Evolutionary conservation across 805 yeast species (phyloP).

Genomic region (Kluyveromyces aestuarii): DNA sequence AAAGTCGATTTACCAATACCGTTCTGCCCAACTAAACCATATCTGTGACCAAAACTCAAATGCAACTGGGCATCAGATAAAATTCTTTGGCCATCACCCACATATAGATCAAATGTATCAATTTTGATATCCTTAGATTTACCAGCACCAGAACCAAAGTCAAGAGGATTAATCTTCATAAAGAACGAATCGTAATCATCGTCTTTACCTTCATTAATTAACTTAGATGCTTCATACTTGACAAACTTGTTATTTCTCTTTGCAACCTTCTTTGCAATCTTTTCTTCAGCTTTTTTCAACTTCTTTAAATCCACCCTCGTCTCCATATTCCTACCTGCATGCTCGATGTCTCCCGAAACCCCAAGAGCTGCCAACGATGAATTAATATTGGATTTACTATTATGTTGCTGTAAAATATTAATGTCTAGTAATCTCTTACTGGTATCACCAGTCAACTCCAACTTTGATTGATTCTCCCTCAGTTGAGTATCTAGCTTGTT

Average conservation of each 20-base stretch:
- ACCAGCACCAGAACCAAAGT: constrained; percentile 82
- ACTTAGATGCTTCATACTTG: constrained; percentile 87
- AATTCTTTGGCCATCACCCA: constrained; percentile 92
- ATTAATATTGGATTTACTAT: constrained; percentile 59
- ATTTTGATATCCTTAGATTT: constrained; percentile 94
- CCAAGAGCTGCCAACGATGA: constrained; percentile 69
- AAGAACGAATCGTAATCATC: constrained; percentile 91
- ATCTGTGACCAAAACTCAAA: constrained; percentile 84
- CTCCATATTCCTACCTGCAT: constrained; percentile 85
- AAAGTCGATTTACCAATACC: constrained; percentile 99
- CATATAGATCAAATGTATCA: constrained; percentile 87
- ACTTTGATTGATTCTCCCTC: constrained; percentile 59
- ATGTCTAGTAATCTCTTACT: constrained; percentile 79
- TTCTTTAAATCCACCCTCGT: constrained; percentile 94
- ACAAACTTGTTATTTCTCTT: constrained; percentile 76
- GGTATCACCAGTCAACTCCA: constrained; percentile 76
- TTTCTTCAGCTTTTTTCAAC: constrained; percentile 93
- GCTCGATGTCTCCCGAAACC: constrained; percentile 78
- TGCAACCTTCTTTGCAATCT: constrained; percentile 95
- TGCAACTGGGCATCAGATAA: constrained; percentile 81
- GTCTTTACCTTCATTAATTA: constrained; percentile 52
- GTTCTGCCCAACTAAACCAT: constrained; percentile 96
- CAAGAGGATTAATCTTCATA: constrained; percentile 91
- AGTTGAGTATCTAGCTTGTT: constrained; percentile 44
- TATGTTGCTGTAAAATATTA: constrained; percentile 56